Conservation (phyloP, 1,284 basidiomycete species). For the Ganoderma sinense region DNA sequence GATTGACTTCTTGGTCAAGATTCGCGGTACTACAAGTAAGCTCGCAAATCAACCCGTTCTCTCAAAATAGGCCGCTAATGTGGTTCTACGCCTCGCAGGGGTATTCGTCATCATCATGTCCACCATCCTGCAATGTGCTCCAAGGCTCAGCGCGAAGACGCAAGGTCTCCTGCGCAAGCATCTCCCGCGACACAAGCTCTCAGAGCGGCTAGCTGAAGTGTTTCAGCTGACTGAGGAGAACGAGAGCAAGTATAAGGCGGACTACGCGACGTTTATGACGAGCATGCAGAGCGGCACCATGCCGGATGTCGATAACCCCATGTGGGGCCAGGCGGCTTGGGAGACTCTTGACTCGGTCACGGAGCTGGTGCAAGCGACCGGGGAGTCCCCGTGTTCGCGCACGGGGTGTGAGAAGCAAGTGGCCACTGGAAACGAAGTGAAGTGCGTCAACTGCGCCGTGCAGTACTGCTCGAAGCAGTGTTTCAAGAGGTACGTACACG, state of each 20-base stretch:
- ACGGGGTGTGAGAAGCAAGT: slow-evolving; percentile 6
- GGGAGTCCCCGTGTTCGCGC: slow-evolving; percentile 6
- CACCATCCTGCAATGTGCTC: not conserved
- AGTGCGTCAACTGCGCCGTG: slow-evolving; percentile 2
- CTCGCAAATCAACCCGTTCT: not conserved
- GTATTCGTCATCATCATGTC: slow-evolving; percentile 6
- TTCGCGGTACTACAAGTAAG: slow-evolving; percentile 9
- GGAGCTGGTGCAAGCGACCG: not conserved
- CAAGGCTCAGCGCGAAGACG: slow-evolving; percentile 5
- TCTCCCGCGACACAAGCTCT: slow-evolving; percentile 9
- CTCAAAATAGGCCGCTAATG: not conserved
- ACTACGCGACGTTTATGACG: slow-evolving; percentile 4
- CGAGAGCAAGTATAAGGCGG: not conserved
- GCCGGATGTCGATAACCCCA: slow-evolving; percentile 2
- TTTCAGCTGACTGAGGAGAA: not conserved
- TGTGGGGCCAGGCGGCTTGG: slow-evolving; percentile 16
- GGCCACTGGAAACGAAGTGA: not conserved
- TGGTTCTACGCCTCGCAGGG: not conserved
- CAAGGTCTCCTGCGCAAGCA: slow-evolving; percentile 5
- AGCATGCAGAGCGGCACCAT: not conserved
- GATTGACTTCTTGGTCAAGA: slow-evolving; percentile 3
- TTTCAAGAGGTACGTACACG: not conserved
- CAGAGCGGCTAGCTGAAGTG: not conserved
- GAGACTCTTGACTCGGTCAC: slow-evolving; percentile 9
- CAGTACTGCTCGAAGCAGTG: slow-evolving; percentile 11